phyloP scores from a whole-genome alignment of 352 stramenopile species.

The Phytophthora cactorum region DNA sequence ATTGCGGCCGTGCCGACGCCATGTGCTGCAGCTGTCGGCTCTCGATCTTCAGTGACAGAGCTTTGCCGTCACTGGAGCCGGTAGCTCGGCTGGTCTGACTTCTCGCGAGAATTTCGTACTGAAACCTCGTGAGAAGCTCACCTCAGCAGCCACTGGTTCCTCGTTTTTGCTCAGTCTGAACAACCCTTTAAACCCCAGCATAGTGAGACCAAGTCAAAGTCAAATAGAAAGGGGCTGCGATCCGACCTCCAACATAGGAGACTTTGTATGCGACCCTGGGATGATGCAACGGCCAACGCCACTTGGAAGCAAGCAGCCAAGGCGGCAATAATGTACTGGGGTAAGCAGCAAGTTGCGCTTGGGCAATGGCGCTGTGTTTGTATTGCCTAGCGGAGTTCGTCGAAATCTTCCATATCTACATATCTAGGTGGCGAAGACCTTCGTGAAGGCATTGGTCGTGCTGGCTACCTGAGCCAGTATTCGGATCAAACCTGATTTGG shows the following conservation, averaged over 20 bases:
- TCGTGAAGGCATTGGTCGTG: background rate
- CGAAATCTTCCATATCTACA: background rate
- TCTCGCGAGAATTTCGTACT: constrained; percentile 35
- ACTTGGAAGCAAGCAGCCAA: constrained; percentile 1
- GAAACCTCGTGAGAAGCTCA: constrained; percentile 38
- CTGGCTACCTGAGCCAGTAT: constrained; percentile 21
- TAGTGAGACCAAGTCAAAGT: constrained; percentile 29
- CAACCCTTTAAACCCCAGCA: constrained; percentile 19
- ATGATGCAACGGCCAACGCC: constrained; percentile 18
- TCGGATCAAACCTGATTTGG: constrained; percentile 26
- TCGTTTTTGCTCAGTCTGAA: constrained; percentile 18
- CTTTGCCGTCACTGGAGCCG: constrained; percentile 13
- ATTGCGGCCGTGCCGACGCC: constrained; percentile 25
- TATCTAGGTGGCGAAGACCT: background rate
- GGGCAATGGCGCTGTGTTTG: background rate
- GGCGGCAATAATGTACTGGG: background rate
- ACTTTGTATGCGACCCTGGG: constrained; percentile 7
- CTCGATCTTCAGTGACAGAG: constrained; percentile 27
- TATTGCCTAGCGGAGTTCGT: background rate
- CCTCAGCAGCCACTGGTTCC: constrained; percentile 14
- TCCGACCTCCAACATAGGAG: constrained; percentile 4
- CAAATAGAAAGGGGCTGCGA: constrained; percentile 21
- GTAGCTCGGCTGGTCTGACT: constrained; percentile 29
- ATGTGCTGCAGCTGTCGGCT: constrained; percentile 7
- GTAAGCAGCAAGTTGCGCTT: background rate